Evolutionary conservation across 2,329 filamentous ascomycete species (phyloP), one percentile per base, ranked within the genome.

Genomic region (Stagonosporopsis vannaccii): DNA sequence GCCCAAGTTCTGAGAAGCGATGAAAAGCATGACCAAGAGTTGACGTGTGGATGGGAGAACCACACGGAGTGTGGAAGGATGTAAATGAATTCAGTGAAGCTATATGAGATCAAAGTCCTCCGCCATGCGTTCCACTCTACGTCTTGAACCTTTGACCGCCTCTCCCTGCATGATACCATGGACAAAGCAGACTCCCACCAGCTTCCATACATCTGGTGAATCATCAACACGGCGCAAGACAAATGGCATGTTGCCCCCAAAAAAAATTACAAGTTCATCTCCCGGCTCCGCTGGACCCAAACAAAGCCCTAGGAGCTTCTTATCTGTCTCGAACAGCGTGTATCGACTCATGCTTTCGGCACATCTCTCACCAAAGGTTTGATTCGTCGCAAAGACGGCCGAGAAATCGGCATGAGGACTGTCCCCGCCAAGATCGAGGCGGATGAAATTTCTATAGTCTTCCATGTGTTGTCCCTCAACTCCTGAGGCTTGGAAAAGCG

Each of bases 1-100:
- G 58, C 86, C 87, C 0, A 88, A 86, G 74, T 63, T 89, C 1
- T 56, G 28, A 36, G 41, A 3, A 8, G 13, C 9, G 39, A 42
- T 30, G 30, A 4, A 32, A 32, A 15, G 30, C 30, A 32, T 32
- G 35, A 37, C 6, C 5, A 9, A 9, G 2, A 20, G 35, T 9
- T 12, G 6, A 7, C 13, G 9, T 9, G 1, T 19, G 17, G 17
- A 17, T 3, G 20, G 35, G 9, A 20, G 9, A 20, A 6, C 17
- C 19, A 37, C 17, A 12, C 5, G 17, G 9, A 12, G 35, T n/a
- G 7, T 25, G n/a, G 4, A 15, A 15, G 6, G 22, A 40, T 12
- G 20, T 17, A 15, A 28, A 26, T 43, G n/a, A 22, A 13, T 32
- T 39, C 17, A 35, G 9, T 32, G 15, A 12, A 32, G 13, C 30